Percentiles rank a stretch among this genome's conserved stretches.
Conservation (phyloP, 345 rosid genomes). For the Aegle marmelos region DNA sequence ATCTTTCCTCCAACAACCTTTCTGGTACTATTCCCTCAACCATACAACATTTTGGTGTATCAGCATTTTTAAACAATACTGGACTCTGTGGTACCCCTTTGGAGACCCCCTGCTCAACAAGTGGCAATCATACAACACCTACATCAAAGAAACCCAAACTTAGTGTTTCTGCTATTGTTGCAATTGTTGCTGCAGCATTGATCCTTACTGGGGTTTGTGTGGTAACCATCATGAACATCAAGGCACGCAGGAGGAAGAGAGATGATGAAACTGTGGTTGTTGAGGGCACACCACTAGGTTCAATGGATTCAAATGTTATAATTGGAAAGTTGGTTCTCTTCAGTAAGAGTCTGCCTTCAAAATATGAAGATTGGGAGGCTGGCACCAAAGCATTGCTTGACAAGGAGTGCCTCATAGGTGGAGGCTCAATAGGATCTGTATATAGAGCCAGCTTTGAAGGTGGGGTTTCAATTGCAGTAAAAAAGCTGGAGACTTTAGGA, state of each 20-base stretch:
- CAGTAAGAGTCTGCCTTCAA: constrained; percentile 89
- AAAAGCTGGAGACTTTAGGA: constrained; percentile 85
- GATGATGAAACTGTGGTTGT: constrained; percentile 45
- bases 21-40: constrained; percentile 63
- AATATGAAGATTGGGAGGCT: constrained; percentile 94
- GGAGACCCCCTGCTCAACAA: constrained; percentile 46
- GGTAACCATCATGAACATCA: constrained; percentile 75
- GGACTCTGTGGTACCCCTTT: constrained; percentile 81
- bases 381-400: constrained; percentile 90
- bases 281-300: constrained; percentile 76
- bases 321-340: constrained; percentile 90
- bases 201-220: constrained; percentile 82
- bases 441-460: constrained; percentile 83
- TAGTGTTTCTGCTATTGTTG: constrained; percentile 73
- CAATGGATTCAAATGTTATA: constrained; percentile 65
- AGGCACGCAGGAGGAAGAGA: constrained; percentile 54
- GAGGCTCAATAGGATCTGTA: constrained; percentile 86
- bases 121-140: constrained; percentile 26
- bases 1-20: constrained; percentile 75
- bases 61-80: constrained; percentile 70
- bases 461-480: constrained; percentile 85
- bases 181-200: constrained; percentile 79
- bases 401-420: constrained; percentile 81
- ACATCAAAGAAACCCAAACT: constrained; percentile 41
- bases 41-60: constrained; percentile 58